A percentile compares a stretch with the other conserved stretches of the same genome.
phyloP scores from a whole-genome alignment of 345 rosid species.

The Aethionema arabicum region DNA sequence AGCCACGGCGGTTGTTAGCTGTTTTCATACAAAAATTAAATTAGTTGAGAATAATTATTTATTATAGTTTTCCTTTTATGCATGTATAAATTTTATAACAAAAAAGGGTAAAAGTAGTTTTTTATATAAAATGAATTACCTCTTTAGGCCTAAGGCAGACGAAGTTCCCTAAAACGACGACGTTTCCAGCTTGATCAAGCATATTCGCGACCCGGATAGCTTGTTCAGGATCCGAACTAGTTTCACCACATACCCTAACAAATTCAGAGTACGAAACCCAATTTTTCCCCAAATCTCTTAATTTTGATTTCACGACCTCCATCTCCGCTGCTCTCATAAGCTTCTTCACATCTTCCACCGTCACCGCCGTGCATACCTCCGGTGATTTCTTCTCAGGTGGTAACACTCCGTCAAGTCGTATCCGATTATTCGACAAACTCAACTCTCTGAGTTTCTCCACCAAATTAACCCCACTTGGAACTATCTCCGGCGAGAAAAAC shows the following conservation, averaged over 20 bases:
- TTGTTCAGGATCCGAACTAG: slow-evolving; percentile 58
- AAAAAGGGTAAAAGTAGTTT: neutral
- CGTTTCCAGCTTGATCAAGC: slow-evolving; percentile 80
- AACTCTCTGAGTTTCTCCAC: slow-evolving; percentile 56
- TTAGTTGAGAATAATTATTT: neutral
- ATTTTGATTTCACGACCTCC: slow-evolving; percentile 66
- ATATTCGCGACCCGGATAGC: slow-evolving; percentile 57
- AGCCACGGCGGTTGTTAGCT: slow-evolving; percentile 70
- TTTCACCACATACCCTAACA: slow-evolving; percentile 61
- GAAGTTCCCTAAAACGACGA: slow-evolving; percentile 62
- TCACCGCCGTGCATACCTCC: slow-evolving; percentile 36
- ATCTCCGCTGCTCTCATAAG: slow-evolving; percentile 67
- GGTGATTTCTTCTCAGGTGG: slow-evolving; percentile 40
- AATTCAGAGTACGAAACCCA: slow-evolving; percentile 73
- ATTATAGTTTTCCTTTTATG: neutral
- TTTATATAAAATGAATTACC: slow-evolving; percentile 47
- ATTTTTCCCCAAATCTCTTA: slow-evolving; percentile 50
- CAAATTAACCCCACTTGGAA: slow-evolving; percentile 44
- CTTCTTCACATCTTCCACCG: slow-evolving; percentile 79
- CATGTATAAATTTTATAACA: neutral
- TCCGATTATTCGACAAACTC: slow-evolving; percentile 52
- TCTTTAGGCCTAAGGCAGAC: slow-evolving; percentile 74
- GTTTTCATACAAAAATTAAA: slow-evolving; percentile 27
- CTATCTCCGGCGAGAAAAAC: slow-evolving; percentile 42
- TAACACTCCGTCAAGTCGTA: slow-evolving; percentile 54